Base-by-base conservation (phyloP, 75 land plant species). In the Pinus taeda region DNA sequence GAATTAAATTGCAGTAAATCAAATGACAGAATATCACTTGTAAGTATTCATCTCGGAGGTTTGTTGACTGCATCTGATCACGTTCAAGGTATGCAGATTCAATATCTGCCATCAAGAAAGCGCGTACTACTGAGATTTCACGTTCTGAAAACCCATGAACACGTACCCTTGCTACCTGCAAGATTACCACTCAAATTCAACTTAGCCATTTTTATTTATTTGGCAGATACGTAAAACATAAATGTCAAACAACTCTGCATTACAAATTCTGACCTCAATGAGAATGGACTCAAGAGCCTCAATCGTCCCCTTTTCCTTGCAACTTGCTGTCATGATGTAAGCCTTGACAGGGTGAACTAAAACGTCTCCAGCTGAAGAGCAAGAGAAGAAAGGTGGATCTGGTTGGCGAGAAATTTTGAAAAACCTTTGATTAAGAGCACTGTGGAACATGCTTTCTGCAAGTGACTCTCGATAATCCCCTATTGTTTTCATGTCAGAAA, bases 11-110 rank as follows among this genome's bases (percentile, higher is more conserved):
- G 33, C 33, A 33, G 33, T 33, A 33, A 33, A 33, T 33, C 33
- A 33, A 33, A 33, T 33, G 33, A 33, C 33, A 33, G 49, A 45
- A 33, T 33, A 33, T 33, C 33, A 33, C 33, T 77, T 97, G 95
- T 60, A 94, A 64, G 77, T 85, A 95, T 82, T 97, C 99, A 81
- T 95, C 95, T 37, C 99, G 92, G 69, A 94, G 81, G 62, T 75
- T 91, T 67, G 95, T 92, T 49, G 98, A 97, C 71, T 92, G 95
- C 86, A 92, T 91, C 74, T 95, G 98, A 67, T 97, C 98, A 57
- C 92, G 97, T 81, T 97, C 98, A 56, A 95, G 59, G 81, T 90
- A 97, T 13, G 98, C 93, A 78, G 98, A 95, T 79, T 97, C 99
- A 66, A 97, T 91, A 78, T 97, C 98, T 77, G 98, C 92, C 92